phyloP scores from a whole-genome alignment of 352 stramenopile genomes.

The Phytopythium boreale region DNA sequence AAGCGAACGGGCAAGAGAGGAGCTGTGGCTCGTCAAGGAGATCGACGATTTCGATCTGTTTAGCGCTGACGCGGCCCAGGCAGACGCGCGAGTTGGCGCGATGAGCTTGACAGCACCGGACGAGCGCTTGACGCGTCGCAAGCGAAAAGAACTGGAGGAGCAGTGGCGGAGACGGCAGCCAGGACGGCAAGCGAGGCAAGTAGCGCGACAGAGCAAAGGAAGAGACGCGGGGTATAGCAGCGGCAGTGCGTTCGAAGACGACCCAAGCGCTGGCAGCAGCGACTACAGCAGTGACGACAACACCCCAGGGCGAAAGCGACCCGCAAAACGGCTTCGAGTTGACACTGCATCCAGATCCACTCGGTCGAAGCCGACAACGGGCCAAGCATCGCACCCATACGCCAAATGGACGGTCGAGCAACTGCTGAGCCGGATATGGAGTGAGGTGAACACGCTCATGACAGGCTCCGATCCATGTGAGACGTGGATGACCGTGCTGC shows the following conservation, averaged over 20 bases:
- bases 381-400: constrained; percentile 14
- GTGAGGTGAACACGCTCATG: constrained; percentile 22
- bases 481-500: constrained; percentile 24
- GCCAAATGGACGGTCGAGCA: constrained; percentile 47
- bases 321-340: neutral
- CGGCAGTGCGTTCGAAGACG: neutral
- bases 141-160: neutral
- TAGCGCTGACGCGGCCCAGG: neutral
- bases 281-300: neutral
- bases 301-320: neutral
- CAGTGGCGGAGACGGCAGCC: neutral
- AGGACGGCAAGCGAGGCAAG: neutral
- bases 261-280: neutral
- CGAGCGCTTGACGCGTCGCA: neutral
- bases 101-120: neutral
- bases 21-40: constrained; percentile 49
- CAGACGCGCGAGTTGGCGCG: neutral
- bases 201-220: neutral
- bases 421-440: constrained; percentile 33
- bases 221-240: neutral
- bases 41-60: constrained; percentile 48
- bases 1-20: constrained; percentile 31
- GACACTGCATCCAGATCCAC: neutral
- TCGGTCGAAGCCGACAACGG: neutral
- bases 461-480: constrained; percentile 16